Base-by-base conservation (phyloP, 768 basidiomycete species). In the Suillus discolor region DNA sequence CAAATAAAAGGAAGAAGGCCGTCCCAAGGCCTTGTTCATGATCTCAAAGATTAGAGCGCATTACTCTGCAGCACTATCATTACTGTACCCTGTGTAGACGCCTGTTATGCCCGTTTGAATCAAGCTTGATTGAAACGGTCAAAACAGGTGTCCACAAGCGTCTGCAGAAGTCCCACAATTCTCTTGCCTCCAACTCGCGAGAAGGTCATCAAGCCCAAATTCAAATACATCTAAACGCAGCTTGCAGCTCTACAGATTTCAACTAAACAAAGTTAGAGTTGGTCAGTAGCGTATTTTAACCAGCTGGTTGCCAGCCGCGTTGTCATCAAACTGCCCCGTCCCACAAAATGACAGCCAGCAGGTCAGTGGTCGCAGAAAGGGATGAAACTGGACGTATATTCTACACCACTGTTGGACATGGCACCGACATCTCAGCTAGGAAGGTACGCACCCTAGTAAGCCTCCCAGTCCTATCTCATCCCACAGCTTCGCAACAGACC, bases 321-420 rank as follows among this genome's bases (percentile, higher is more conserved):
- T 18, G 9, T 54, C 54, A 34, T 34, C 53, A 34, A 34, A 18
- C 31, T 34, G 54, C 54, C 11, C 18, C 12, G 38, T 36, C n/a
- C 13, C 57, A 4, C 38, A 38, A 39, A 59, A 59, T 59, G 57
- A n/a, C 57, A 59, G 1, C 9, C 5, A 41, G 36, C 9, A 18
- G 16, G 11, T 59, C 36, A 38, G 38, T 59, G 1, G 11, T 59
- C 9, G 57, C 36, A 25, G 57, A 59, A 39, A 59, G 16, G 57
- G 57, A 59, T 15, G 57, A 59, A 59, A 38, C 57, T 18, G 57
- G 57, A 18, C 57, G 57, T 11, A 25, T 59, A 59, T 25, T 59
- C 23, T 59, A 59, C 9, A 59, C 38, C 16, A 39, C 57, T 39
- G 23, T 59, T 39, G 38, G 57, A 31, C 53, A 54, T 28, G 18